Base-by-base conservation (phyloP, 805 yeast genomes). In the Jamesozyma gamospora region DNA sequence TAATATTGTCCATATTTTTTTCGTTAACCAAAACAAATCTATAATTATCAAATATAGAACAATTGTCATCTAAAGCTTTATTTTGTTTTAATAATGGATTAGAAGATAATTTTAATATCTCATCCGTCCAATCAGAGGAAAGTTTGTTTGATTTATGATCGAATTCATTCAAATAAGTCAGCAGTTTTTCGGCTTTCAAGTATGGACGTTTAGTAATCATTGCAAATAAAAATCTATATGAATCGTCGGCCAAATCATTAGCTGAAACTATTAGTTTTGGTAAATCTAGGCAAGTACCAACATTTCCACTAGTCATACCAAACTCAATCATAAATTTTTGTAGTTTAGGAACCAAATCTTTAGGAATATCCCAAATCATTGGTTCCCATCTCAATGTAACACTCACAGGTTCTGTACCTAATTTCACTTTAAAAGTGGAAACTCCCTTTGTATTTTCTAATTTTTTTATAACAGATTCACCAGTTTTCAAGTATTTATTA, bases 381-480 rank as follows among this genome's bases (percentile, higher is more conserved):
- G 35, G 34, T 28, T 37, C 28, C 52, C 51, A 44, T n/a, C 26
- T 28, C 2, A 50, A 5, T 9, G 35, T 36, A 7, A 48, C 46
- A 15, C 24, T 35, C 11, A 50, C 32, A 10, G 61, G 61, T 16
- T 41, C 44, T n/a, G 55, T 49, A 4, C 61, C 61, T 35, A 56
- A 41, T 25, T 44, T 45, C 2, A 46, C 9, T 12, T 14, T 10
- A 12, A 39, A 19, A 1, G 21, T n/a, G n/a, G 21, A 13, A 21
- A 14, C 29, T 13, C 28, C 17, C 4, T 36, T 21, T 16, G 16
- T 32, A 13, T 16, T 37, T 11, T 41, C 13, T 31, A 50, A 46
- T 12, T 10, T 28, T 14, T 47, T n/a, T 10, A 12, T 31, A 7
- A 17, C 14, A 2, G 41, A 24, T 40, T 54, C 55, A 9, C 42